Conservation (phyloP, 176 grass and related monocot genomes). For the Aegilops speltoides region DNA sequence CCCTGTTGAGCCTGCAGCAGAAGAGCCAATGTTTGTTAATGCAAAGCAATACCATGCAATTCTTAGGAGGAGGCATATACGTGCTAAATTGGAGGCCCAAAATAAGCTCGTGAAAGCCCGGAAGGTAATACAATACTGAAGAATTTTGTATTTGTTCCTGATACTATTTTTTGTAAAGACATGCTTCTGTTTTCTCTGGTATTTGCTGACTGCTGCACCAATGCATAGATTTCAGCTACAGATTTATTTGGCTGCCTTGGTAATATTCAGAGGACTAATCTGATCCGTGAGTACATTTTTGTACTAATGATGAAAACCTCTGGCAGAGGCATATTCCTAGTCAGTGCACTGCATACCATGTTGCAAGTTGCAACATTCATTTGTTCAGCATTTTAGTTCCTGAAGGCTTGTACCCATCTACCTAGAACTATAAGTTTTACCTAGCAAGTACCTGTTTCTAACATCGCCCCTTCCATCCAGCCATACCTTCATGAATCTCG, state of each 20-base stretch:
- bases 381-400: slow-evolving; percentile 11
- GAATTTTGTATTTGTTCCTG: not conserved
- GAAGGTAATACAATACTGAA: slow-evolving; percentile 55
- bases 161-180: not conserved
- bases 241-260: not conserved
- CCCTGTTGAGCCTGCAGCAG: slow-evolving; percentile 67
- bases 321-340: slow-evolving; percentile 5
- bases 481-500: slow-evolving; percentile 99
- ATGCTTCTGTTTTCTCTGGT: slow-evolving; percentile 4
- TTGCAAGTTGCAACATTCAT: not conserved
- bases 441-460: not conserved
- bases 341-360: not conserved
- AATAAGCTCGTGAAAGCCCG: slow-evolving; percentile 85
- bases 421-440: not conserved
- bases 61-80: slow-evolving; percentile 79
- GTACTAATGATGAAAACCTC: not conserved
- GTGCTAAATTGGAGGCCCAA: slow-evolving; percentile 93
- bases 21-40: slow-evolving; percentile 95
- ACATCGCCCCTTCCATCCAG: slow-evolving; percentile 40
- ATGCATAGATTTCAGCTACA: slow-evolving; percentile 6
- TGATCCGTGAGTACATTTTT: not conserved
- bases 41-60: slow-evolving; percentile 96
- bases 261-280: slow-evolving; percentile 9
- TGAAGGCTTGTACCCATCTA: not conserved
- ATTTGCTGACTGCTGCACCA: slow-evolving; percentile 16